Percentiles rank a stretch among this genome's conserved stretches.
These are phyloP conservation scores for Suillus ampliporus DNA, from an alignment of 768 basidiomycete species.

Conservation along the genomic window DNA sequence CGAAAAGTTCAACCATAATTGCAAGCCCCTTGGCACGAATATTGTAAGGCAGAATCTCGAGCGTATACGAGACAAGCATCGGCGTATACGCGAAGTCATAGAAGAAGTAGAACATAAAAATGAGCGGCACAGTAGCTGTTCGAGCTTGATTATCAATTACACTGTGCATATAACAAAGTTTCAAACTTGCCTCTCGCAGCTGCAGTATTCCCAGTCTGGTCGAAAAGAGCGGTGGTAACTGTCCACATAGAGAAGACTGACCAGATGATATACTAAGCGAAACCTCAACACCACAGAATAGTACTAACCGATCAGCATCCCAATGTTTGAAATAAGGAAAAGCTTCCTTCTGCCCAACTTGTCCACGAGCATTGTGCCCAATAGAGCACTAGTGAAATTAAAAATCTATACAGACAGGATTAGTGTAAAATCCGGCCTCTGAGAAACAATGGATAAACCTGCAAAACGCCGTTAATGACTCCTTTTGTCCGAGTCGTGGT, in stretches of 20 bases:
- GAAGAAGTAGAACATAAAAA: conserved; percentile 57
- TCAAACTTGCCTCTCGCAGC: conserved; percentile 35
- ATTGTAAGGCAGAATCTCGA: conserved; percentile 83
- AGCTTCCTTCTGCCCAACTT: conserved; percentile 69
- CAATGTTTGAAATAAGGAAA: conserved; percentile 68
- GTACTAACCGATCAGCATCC: conserved; percentile 57
- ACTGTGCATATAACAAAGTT: neutral
- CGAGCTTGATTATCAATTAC: neutral
- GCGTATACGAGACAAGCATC: conserved; percentile 62
- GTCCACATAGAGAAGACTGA: conserved; percentile 66
- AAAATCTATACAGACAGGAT: conserved; percentile 48
- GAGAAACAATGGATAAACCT: conserved; percentile 42
- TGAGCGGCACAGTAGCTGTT: conserved; percentile 65
- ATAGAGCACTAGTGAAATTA: conserved; percentile 64
- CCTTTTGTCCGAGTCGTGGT: conserved; percentile 56
- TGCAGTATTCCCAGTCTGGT: conserved; percentile 29
- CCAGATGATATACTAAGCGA: neutral
- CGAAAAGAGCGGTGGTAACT: conserved; percentile 46
- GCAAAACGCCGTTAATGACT: conserved; percentile 65
- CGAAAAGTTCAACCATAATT: conserved; percentile 57
- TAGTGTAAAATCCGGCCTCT: neutral
- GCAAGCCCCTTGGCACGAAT: conserved; percentile 85
- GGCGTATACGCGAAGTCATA: conserved; percentile 82
- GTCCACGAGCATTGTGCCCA: conserved; percentile 69
- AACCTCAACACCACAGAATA: neutral